Conservation (phyloP, 495 filamentous ascomycete genomes). For the Cercophora samala region DNA sequence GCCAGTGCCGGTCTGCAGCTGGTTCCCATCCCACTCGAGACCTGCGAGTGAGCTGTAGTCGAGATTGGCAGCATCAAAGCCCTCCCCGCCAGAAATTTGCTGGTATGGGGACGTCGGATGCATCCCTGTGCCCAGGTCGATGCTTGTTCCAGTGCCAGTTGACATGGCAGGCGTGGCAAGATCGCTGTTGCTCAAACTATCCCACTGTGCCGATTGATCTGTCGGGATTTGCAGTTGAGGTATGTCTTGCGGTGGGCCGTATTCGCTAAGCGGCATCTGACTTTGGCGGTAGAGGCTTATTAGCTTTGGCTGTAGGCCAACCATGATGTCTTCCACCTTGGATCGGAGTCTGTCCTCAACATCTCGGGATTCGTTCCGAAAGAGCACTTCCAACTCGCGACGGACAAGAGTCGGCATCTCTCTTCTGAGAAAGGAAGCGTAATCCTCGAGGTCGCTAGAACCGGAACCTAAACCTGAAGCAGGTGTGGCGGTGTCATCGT, state of each 20-base stretch:
- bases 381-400: constrained; percentile 29
- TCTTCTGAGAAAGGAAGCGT: constrained; percentile 27
- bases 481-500: constrained; percentile 23
- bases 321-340: constrained; percentile 27
- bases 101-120: not conserved
- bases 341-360: constrained; percentile 26
- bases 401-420: constrained; percentile 34
- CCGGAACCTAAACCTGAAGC: constrained; percentile 11
- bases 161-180: not conserved
- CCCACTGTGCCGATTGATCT: not conserved
- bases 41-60: not conserved
- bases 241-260: constrained; percentile 20
- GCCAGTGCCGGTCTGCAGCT: not conserved
- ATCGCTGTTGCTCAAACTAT: not conserved
- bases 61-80: not conserved
- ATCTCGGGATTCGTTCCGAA: constrained; percentile 25
- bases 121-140: not conserved
- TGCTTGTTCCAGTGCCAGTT: not conserved
- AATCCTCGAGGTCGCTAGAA: constrained; percentile 27
- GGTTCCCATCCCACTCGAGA: not conserved
- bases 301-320: constrained; percentile 26
- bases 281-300: constrained; percentile 29
- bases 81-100: not conserved
- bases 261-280: constrained; percentile 30
- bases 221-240: not conserved